A percentile compares a stretch with the other conserved stretches of the same genome.
Conservation (phyloP, 225 moss, liverwort and hornwort species). For the Pleurozium schreberi region DNA sequence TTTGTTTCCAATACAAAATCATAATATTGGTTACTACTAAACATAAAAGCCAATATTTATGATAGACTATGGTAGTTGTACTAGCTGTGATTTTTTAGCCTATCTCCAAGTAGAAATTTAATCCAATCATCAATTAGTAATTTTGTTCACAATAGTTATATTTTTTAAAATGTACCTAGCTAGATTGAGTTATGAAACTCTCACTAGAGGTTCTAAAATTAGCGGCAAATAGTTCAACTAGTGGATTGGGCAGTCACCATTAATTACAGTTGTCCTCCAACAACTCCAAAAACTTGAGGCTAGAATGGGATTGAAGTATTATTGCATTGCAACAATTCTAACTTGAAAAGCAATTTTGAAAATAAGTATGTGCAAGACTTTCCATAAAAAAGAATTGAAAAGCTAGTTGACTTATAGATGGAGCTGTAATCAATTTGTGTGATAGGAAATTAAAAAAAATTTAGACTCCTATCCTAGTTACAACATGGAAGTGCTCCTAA, state of each 20-base stretch:
- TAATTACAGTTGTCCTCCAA: rapidly evolving
- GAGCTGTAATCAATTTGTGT: not conserved
- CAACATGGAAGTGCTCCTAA: not conserved
- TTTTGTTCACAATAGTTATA: not conserved
- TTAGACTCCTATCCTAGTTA: not conserved
- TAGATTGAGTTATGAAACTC: not conserved
- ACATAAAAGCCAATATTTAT: not conserved
- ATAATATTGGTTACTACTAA: not conserved
- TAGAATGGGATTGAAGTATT: not conserved
- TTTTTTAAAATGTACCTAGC: rapidly evolving
- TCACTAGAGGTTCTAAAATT: rapidly evolving
- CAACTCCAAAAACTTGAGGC: rapidly evolving
- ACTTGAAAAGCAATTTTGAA: too few relatives aligned
- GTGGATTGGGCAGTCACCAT: rapidly evolving
- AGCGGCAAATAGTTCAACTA: rapidly evolving
- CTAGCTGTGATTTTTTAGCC: rapidly evolving
- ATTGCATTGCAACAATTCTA: not conserved
- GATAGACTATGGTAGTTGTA: rapidly evolving
- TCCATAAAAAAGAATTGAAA: not conserved
- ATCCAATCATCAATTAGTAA: not conserved
- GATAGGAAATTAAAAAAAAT: not conserved
- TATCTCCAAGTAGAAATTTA: not conserved
- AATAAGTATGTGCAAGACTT: too few relatives aligned
- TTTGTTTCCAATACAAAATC: too few relatives aligned
- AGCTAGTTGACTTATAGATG: too few relatives aligned